Evolutionary conservation across 176 grass and related monocot species (phyloP), one percentile per base, ranked within the genome.

Genomic region (Oryza longistaminata): DNA sequence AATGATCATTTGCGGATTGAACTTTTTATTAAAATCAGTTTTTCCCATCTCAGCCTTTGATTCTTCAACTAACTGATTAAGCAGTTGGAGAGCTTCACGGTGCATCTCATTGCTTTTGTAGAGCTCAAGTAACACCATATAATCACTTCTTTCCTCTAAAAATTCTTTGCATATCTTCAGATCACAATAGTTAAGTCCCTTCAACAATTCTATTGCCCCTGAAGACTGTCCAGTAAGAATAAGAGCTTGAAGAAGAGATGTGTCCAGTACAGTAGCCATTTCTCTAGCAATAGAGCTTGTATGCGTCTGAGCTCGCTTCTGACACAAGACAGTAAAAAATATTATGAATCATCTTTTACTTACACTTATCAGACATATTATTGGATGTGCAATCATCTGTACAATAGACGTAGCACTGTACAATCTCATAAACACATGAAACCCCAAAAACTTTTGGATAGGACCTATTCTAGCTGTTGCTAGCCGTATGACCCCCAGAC

Each of bases 41-140:
- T 85, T 88, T 70, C 68, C 65, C 31, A 71, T 74, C 66, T 78
- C 80, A 68, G 85, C 92, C 74, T 95, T 96, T 66, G 91, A 94
- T 88, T 99, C 90, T 81, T 99, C 88, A 58, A 99, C 93, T 80
- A 99, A 87, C 46, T 92, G 91, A 89, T 96, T 96, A 39, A 99
- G 90, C 44, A 99, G 90, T 73, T 89, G 86, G 75, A 99, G 93
- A 81, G 96, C 91, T 81, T 99, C 91, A 21, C 81, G 93, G 81
- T 99, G 96, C 93, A 96, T 92, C 43, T 92, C 93, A 76, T 94
- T 96, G 79, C 88, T 89, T 85, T 80, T 99, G 82, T 94, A 99
- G 68, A 99, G 91, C 76, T 91, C 96, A 86, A 99, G 84, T 81
- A 99, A 83, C 33, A 96, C 88, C 82, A 87, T 88, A 83, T 96